A percentile compares a stretch with the other conserved stretches of the same genome.
Evolutionary conservation across 352 stramenopile species (phyloP).

Genomic region (Globisporangium perplexum): DNA sequence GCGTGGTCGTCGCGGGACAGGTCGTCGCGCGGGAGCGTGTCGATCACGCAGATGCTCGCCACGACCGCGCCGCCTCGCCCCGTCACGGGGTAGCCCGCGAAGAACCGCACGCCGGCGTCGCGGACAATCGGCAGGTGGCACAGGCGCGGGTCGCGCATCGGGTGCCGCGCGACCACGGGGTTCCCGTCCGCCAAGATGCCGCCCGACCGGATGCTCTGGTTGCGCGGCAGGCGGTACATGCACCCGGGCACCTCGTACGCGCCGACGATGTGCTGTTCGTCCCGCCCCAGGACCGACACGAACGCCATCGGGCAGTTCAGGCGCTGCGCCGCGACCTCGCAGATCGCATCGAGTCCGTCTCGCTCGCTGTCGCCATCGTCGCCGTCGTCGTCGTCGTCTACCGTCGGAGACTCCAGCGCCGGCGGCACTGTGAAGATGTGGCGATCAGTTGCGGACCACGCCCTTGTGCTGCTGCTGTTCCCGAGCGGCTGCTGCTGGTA

Average conservation of each 20-base stretch:
- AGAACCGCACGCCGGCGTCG: slow-evolving; percentile 39
- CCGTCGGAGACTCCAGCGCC: background rate
- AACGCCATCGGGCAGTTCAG: slow-evolving; percentile 42
- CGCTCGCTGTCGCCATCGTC: slow-evolving; percentile 8
- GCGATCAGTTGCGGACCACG: background rate
- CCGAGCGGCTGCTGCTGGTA: slow-evolving; percentile 1
- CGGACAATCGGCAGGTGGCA: slow-evolving; percentile 28
- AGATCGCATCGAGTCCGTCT: slow-evolving; percentile 46
- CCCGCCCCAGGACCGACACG: slow-evolving; percentile 26
- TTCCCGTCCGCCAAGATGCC: slow-evolving; percentile 9
- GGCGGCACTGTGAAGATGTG: background rate
- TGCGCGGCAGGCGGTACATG: slow-evolving; percentile 10
- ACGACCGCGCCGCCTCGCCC: slow-evolving; percentile 14
- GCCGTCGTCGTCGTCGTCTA: slow-evolving; percentile 19
- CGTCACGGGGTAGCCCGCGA: slow-evolving; percentile 49
- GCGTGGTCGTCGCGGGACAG: slow-evolving; percentile 34
- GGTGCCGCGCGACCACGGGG: slow-evolving; percentile 40
- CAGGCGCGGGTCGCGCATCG: slow-evolving; percentile 28
- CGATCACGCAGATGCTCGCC: slow-evolving; percentile 38
- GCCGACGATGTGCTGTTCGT: slow-evolving; percentile 30
- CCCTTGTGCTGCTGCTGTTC: slow-evolving; percentile 18
- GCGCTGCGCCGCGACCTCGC: slow-evolving; percentile 38
- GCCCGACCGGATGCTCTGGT: slow-evolving; percentile 13
- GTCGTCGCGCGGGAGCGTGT: slow-evolving; percentile 22
- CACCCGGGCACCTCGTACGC: slow-evolving; percentile 16